A percentile compares a stretch with the other conserved stretches of the same genome.
Conservation (phyloP, 805 yeast species). For the Barnettozyma siamensis region DNA sequence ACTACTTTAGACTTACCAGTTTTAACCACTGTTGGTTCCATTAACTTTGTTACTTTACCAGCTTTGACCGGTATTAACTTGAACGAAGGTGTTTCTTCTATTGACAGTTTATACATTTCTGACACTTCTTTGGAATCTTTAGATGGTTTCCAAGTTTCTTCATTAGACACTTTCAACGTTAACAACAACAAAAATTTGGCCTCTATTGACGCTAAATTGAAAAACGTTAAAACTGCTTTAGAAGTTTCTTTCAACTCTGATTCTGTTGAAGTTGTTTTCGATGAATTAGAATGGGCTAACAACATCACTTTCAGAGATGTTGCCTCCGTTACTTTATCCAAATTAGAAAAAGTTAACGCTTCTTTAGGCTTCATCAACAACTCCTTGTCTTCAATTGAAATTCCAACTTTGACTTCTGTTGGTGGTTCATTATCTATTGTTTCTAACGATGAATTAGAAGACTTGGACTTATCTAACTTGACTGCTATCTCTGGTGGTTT, state of each 20-base stretch:
- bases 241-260: slow-evolving; percentile 84
- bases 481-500: slow-evolving; percentile 89
- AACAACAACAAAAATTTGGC: slow-evolving; percentile 86
- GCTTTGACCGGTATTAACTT: slow-evolving; percentile 70
- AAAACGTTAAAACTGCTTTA: slow-evolving; percentile 67
- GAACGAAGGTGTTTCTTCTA: slow-evolving; percentile 62
- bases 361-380: slow-evolving; percentile 78
- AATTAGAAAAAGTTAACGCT: slow-evolving; percentile 68
- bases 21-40: slow-evolving; percentile 75
- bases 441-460: slow-evolving; percentile 68
- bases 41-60: slow-evolving; percentile 80
- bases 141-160: slow-evolving; percentile 55
- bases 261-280: slow-evolving; percentile 61
- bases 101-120: slow-evolving; percentile 62
- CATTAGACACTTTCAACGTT: slow-evolving; percentile 55
- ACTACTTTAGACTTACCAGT: slow-evolving; percentile 66
- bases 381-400: slow-evolving; percentile 50
- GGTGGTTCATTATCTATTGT: slow-evolving; percentile 79
- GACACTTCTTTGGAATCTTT: slow-evolving; percentile 68
- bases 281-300: slow-evolving; percentile 76
- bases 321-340: slow-evolving; percentile 61
- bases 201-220: slow-evolving; percentile 64
- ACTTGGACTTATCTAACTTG: slow-evolving; percentile 63
- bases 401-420: slow-evolving; percentile 50
- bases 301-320: slow-evolving; percentile 82